Percentiles rank a stretch among this genome's conserved stretches.
phyloP scores from a whole-genome alignment of 345 rosid species.

The Aquilaria sinensis region DNA sequence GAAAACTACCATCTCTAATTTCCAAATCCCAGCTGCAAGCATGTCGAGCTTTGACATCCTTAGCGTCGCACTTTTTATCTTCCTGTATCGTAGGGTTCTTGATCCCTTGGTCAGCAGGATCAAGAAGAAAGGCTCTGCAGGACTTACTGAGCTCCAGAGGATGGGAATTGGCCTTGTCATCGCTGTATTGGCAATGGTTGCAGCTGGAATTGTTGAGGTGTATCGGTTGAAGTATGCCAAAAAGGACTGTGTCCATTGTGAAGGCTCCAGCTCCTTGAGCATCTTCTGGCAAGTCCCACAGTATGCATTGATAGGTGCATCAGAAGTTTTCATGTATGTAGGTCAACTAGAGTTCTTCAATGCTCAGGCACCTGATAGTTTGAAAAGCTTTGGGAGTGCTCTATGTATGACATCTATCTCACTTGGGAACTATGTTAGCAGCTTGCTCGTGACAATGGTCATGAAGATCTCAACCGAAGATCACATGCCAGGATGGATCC shows the following conservation, averaged over 20 bases:
- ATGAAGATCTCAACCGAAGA: conserved; percentile 88
- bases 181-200: conserved; percentile 80
- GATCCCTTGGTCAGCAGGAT: conserved; percentile 61
- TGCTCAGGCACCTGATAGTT: conserved; percentile 89
- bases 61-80: conserved; percentile 85
- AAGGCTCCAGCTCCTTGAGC: conserved; percentile 92
- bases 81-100: conserved; percentile 70
- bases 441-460: conserved; percentile 87
- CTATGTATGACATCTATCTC: conserved; percentile 97
- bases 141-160: conserved; percentile 87
- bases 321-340: conserved; percentile 99
- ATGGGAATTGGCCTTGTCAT: conserved; percentile 97
- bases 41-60: conserved; percentile 98
- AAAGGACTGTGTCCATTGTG: conserved; percentile 63
- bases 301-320: conserved; percentile 85
- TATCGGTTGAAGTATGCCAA: conserved; percentile 65
- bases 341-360: conserved; percentile 97
- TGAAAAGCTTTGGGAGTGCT: conserved; percentile 96
- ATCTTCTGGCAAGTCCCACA: conserved; percentile 99
- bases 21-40: conserved; percentile 87
- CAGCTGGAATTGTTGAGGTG: conserved; percentile 84
- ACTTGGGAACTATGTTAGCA: conserved; percentile 94
- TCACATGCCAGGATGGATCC: conserved; percentile 97
- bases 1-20: conserved; percentile 67
- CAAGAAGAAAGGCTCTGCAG: conserved; percentile 43